Evolutionary conservation across 768 basidiomycete species (phyloP).

Genomic region (Termitomyces titanicus): DNA sequence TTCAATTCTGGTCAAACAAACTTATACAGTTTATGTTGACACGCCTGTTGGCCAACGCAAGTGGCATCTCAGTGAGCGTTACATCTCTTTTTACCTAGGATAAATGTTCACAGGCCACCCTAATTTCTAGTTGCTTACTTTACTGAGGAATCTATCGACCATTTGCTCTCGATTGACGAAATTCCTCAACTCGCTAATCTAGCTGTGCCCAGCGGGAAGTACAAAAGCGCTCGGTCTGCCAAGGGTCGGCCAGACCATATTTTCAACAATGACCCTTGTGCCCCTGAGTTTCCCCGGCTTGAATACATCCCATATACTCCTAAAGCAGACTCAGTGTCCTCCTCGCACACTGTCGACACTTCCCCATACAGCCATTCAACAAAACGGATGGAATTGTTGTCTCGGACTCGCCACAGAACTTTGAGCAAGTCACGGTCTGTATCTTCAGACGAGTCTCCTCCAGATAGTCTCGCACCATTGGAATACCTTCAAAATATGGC

Average conservation of each 20-base stretch:
- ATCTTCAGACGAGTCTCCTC: conserved; percentile 27
- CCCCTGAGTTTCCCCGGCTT: conserved; percentile 33
- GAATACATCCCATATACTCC: conserved; percentile 46
- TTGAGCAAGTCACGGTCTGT: conserved; percentile 23
- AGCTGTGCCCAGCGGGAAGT: conserved; percentile 59
- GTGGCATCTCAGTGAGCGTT: conserved; percentile 72
- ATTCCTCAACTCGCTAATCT: conserved; percentile 48
- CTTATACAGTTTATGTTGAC: conserved; percentile 75
- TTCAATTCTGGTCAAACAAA: conserved; percentile 67
- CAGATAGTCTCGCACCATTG: conserved; percentile 53
- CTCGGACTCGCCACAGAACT: conserved; percentile 5
- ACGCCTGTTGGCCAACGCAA: conserved; percentile 65
- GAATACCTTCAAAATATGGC: conserved; percentile 65
- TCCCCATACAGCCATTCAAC: conserved; percentile 10
- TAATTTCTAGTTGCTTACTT: conserved; percentile 66
- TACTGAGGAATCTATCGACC: conserved; percentile 63
- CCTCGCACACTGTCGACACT: conserved; percentile 17
- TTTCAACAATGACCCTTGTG: conserved; percentile 40
- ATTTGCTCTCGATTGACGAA: conserved; percentile 61
- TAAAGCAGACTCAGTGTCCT: conserved; percentile 16
- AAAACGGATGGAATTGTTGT: background rate
- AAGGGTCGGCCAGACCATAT: conserved; percentile 53
- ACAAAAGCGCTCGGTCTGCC: conserved; percentile 67
- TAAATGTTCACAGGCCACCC: conserved; percentile 17
- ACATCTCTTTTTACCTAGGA: background rate